Evolutionary conservation across 1,284 basidiomycete species (phyloP).

Genomic region (Hemileia vastatrix): DNA sequence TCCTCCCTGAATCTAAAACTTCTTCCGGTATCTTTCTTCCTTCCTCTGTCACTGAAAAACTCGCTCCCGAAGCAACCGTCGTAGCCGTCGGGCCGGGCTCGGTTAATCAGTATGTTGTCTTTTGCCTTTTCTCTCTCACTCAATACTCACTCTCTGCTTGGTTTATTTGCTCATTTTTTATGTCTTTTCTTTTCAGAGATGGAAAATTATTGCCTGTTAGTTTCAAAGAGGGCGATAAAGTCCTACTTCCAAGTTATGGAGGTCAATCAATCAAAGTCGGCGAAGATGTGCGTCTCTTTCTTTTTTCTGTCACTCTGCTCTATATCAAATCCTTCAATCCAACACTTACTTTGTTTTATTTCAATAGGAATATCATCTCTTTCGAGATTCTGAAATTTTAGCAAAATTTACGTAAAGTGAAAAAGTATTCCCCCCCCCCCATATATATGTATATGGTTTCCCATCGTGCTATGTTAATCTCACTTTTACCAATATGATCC

Average conservation of each 20-base stretch:
- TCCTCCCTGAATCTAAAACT: conserved; percentile 91
- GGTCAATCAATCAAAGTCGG: conserved; percentile 93
- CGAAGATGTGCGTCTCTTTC: conserved; percentile 65
- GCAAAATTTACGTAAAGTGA: conserved; percentile 63
- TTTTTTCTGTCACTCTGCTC: background rate
- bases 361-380: conserved; percentile 78
- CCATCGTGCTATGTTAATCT: no score
- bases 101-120: conserved; percentile 57
- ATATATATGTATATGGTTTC: background rate
- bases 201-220: conserved; percentile 66
- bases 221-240: conserved; percentile 82
- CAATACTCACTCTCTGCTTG: no score
- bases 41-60: conserved; percentile 66
- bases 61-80: conserved; percentile 91
- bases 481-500: no score
- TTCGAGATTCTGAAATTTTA: conserved; percentile 90
- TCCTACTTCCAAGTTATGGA: conserved; percentile 89
- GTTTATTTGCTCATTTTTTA: no score
- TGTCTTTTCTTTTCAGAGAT: no score
- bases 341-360: conserved; percentile 2
- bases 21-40: conserved; percentile 88
- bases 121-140: no score
- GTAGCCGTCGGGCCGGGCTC: conserved; percentile 91
- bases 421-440: background rate
- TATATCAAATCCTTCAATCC: background rate